Base-by-base conservation (phyloP, 352 stramenopile species). In the Phytophthora quininea region DNA sequence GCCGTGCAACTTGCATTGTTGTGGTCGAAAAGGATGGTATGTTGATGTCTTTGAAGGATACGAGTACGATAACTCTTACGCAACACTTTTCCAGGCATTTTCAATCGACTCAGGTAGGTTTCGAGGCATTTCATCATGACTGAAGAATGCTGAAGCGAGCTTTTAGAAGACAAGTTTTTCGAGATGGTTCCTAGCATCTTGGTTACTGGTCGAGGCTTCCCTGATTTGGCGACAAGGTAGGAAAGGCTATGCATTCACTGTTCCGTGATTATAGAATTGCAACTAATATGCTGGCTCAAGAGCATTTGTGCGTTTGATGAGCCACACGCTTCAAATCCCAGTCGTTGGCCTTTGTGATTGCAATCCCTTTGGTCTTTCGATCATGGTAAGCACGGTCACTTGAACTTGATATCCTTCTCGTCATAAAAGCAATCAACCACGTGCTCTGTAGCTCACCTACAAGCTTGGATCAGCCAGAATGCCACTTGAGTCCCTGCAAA, bases 21-120 rank as follows among this genome's bases (percentile, higher is more conserved):
- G 90, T 99, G 3, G 81, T 99, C 40, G 96, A 99, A 71, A 99
- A 99, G 70, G 96, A 99, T 51, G 95, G 96, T 96, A 69, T 27
- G 58, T 47, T 8, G n/a, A 60, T 37, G n/a, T 29, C 12, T 6
- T 15, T 54, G 14, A 4, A 11, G 30, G 4, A 49, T 56, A 53
- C 42, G 19, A 55, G 40, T 49, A 49, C 29, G 43, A 27, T 29
- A 5, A 29, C 5, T 9, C 14, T 88, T 64, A 47, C 84, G 9
- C 79, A 24, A 24, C 19, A 90, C 6, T 76, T 89, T 85, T 59
- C 69, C 88, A 95, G 95, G 96, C 1, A 94, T 99, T 43, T 99
- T 98, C 69, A 98, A 94, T 70, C 83, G 96, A n/a, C 73, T 99
- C 29, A 85, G 77, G 77, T 85, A 67, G 0, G 0, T 24, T 24